Percentiles rank a stretch among this genome's conserved stretches.
phyloP scores from a whole-genome alignment of 108 stramenopile species.

The Aurantiochytrium sp. region DNA sequence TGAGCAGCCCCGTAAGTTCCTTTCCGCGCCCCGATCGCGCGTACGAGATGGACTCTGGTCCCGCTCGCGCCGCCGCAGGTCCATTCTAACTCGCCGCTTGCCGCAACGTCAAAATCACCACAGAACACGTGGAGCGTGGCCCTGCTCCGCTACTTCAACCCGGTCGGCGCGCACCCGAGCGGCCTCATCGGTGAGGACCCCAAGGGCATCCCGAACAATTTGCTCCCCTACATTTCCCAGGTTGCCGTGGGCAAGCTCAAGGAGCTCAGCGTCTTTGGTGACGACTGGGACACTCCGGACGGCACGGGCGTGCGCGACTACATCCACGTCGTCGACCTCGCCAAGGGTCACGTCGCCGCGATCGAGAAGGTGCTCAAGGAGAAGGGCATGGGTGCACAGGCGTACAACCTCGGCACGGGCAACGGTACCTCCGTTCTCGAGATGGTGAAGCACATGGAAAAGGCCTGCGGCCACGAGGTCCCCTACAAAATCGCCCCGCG shows the following conservation, averaged over 20 bases:
- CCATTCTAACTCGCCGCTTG: too few species aligned
- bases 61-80: too few species aligned
- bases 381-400: conserved; percentile 60
- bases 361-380: conserved; percentile 69
- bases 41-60: not conserved
- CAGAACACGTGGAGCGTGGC: conserved; percentile 68
- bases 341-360: conserved; percentile 86
- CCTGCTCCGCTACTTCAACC: conserved; percentile 96
- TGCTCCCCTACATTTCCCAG: conserved; percentile 96
- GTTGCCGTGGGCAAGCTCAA: conserved; percentile 91
- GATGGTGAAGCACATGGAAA: conserved; percentile 87
- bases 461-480: conserved; percentile 80
- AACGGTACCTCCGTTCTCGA: conserved; percentile 84
- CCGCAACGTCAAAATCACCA: not conserved
- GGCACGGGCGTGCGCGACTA: conserved; percentile 98
- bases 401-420: conserved; percentile 96
- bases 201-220: conserved; percentile 91
- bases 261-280: conserved; percentile 88
- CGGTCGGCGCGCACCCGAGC: conserved; percentile 91
- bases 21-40: not conserved
- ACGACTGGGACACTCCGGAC: conserved; percentile 88
- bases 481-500: conserved; percentile 79
- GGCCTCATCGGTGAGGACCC: conserved; percentile 98
- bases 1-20: conserved; percentile 39
- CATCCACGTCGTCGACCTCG: conserved; percentile 96